Conservation (phyloP, 2,329 filamentous ascomycete species). For the Stemphylium vesicarium region DNA sequence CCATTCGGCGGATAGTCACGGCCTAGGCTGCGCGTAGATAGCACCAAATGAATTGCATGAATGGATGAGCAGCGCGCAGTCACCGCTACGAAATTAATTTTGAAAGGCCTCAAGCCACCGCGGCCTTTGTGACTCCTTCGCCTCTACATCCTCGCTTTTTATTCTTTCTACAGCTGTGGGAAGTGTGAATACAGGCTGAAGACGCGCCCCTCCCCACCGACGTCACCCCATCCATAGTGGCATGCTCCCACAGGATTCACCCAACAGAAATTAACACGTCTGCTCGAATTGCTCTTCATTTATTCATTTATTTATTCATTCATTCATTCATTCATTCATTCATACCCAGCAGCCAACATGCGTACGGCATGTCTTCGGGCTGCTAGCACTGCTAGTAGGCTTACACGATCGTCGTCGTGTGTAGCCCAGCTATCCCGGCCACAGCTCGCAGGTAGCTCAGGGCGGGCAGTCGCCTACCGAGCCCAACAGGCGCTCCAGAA, state of each 20-base stretch:
- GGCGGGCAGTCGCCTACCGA: constrained; percentile 23
- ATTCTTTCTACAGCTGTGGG: not conserved
- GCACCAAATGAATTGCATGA: not conserved
- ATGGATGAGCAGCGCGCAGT: not conserved
- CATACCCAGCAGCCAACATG: constrained; percentile 28
- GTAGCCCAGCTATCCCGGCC: constrained; percentile 30
- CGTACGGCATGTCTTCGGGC: constrained; percentile 41
- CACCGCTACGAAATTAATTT: constrained; percentile 2
- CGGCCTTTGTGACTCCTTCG: constrained; percentile 6
- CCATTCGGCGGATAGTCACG: constrained; percentile 22
- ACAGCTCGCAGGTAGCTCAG: constrained; percentile 23
- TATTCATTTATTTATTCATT: too few species aligned
- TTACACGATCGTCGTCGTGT: constrained; percentile 31
- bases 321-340: too few species aligned
- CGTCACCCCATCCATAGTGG: not conserved
- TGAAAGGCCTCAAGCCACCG: constrained; percentile 2
- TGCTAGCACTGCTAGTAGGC: constrained; percentile 37
- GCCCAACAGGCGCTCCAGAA: constrained; percentile 23
- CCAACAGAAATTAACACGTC: not conserved
- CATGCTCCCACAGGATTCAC: not conserved
- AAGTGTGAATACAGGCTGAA: not conserved
- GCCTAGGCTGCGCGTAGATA: constrained; percentile 1
- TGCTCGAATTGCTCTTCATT: not conserved
- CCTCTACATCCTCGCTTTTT: not conserved
- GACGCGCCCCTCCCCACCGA: not conserved